Evolutionary conservation across 1,139 yeast species (phyloP), one percentile per base, ranked within the genome.

Genomic region (Candida freyschussii): DNA sequence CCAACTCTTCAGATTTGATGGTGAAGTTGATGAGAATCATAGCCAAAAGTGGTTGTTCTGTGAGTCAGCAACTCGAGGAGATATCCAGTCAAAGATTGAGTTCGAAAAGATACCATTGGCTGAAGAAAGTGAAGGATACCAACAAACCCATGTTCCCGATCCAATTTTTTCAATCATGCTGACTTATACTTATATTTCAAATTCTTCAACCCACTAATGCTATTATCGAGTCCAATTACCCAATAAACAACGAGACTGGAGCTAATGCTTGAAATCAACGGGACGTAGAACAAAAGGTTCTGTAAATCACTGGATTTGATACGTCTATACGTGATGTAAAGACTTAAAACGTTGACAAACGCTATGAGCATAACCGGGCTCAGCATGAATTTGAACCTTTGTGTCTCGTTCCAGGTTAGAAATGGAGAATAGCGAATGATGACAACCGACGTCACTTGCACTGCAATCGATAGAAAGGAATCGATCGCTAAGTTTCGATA

Each of bases 141-240:
- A 7, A 21, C 12, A 21, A 21, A 11, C 24, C 24, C 11, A 13
- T 14, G 21, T 34, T 17, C 19, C 30, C 33, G 4, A 13, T 35
- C 17, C 39, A 35, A 24, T 35, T 35, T 31, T 35, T 35, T 11
- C 14, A 7, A 22, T 11, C 17, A 24, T 22, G 41, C 44, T 9
- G 44, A 39, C 19, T 44, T 44, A 27, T 35, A 35, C 32, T 44
- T 44, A 25, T 44, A 44, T 32, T 36, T 44, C 25, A 41, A 23
- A 3, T 29, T 17, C 4, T 32, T 24, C 24, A 44, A 25, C 2
- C 27, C 25, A n/a, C 33, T 23, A 28, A 44, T 34, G 17, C 15
- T 33, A 13, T 19, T 12, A 16, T 18, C 27, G 17, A 30, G 21
- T 8, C 25, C 30, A 7, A 23, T 7, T 2, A 34, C 27, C 45